Base-by-base conservation (phyloP, 352 stramenopile species). In the Aphanomyces euteiches region DNA sequence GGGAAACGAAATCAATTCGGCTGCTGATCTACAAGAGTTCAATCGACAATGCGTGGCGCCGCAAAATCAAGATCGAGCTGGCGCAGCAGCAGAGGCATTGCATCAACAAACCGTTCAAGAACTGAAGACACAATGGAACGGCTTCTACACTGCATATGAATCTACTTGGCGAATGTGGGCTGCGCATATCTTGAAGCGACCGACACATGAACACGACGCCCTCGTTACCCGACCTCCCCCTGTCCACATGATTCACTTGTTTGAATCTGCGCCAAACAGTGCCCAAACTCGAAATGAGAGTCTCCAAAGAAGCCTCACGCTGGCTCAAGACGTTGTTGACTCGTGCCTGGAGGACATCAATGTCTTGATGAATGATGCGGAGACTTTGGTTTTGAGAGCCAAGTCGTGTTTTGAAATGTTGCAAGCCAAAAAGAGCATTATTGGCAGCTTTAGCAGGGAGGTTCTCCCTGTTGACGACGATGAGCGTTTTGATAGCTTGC, bases 121-220 rank as follows among this genome's bases (percentile, higher is more conserved):
- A 5, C 57, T 77, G 7, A 48, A 75, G 37, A 47, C 40, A 13
- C 54, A 40, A 5, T 75, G 64, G 68, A 47, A n/a, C 3, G 19
- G 36, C 3, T 67, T 15, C 8, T 75, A 63, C 59, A 40, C 48
- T 6, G 73, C 54, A 0, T 64, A 68, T 17, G 28, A 53, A 45
- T 39, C 59, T 17, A 56, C 60, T 2, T 73, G 64, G 65, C 58
- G 73, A 28, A 73, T 72, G 69, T 73, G 69, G 73, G 73, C 65
- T 0, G 72, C 70, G 37, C 19, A 71, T 5, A 59, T 77, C 12
- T 69, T 58, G 50, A 58, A 58, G 50, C 28, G 37, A 34, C 50
- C 50, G 13, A 10, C n/a, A 10, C 50, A 58, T 19, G 8, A 58
- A 34, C 59, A 3, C n/a, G 65, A 5, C 64, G 60, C 34, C 50